These are phyloP conservation scores for Colletotrichum sp. DNA, from an alignment of 2,329 filamentous ascomycete genomes.

Conservation along the genomic window DNA sequence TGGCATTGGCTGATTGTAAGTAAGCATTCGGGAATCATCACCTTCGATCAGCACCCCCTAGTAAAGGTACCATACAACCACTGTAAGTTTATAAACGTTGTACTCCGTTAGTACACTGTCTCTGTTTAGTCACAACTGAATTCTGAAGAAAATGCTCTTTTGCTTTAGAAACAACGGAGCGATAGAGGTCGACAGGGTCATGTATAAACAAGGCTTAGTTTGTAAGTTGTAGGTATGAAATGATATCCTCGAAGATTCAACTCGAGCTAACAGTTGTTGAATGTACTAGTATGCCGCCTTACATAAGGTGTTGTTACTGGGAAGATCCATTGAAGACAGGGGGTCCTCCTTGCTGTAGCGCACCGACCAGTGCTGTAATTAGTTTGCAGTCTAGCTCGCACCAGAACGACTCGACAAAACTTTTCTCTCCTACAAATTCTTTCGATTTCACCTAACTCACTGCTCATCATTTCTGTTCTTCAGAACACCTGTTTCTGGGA, in stretches of 20 bases:
- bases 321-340: neutral
- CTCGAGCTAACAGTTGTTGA: neutral
- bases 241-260: neutral
- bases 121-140: neutral
- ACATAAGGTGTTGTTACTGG: neutral
- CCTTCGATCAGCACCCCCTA: neutral
- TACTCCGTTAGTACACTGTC: neutral
- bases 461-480: neutral
- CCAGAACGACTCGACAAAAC: neutral
- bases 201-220: neutral
- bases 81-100: neutral
- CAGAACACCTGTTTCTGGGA: neutral
- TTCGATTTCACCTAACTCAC: neutral
- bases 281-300: neutral
- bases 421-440: neutral
- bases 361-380: neutral
- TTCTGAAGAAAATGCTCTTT: neutral
- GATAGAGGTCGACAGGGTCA: neutral
- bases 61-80: neutral
- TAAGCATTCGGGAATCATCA: neutral
- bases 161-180: neutral
- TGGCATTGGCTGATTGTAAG: neutral
- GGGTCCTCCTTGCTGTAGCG: neutral
- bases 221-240: neutral
- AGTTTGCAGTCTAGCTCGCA: neutral